Evolutionary conservation across 257 asterid genomes (phyloP), one percentile per base, ranked within the genome.

Genomic region (Petunia axillaris): DNA sequence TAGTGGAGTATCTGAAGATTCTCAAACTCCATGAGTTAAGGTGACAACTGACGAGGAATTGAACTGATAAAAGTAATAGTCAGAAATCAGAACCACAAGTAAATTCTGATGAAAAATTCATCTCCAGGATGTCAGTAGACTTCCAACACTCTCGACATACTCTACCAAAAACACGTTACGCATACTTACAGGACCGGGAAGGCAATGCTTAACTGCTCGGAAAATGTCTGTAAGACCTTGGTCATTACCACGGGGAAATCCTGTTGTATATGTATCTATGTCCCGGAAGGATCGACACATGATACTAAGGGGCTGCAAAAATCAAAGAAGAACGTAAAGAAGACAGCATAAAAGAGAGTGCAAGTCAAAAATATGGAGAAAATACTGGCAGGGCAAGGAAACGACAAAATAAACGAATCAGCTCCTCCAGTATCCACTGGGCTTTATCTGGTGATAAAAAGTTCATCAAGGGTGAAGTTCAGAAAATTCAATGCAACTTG

Each of bases 201-300:
- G 87, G 90, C 97, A 93, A 75, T 89, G 93, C 64, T 91, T 92
- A 76, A 89, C 98, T 48, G 93, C 94, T 88, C 97, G 92, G 80
- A 95, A 95, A 75, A 91, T 85, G 86, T 89, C 84, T 35, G 91
- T 74, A 81, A 83, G 86, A 71, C 98, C 98, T 53, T 89, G 90
- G 83, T 79, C 88, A 78, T 91, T 88, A 77, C 97, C 97, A 76
- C 92, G 87, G 78, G 97, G 97, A 82, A 95, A 95, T 83, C 99
- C 99, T 44, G 96, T 93, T 3, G 98, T 95, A 81, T 93, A 95
- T 52, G 88, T 90, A 84, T 95, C 99, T 55, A 95, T 93, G 89
- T 93, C 98, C 81, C 89, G 87, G 83, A 95, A 92, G 52, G 99
- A 92, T 85, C 79, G 93, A 77, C 98, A 93, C 57, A 95, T 79